Evolutionary conservation across 768 basidiomycete species (phyloP), one percentile per base, ranked within the genome.

Genomic region (Trametes coccinea): DNA sequence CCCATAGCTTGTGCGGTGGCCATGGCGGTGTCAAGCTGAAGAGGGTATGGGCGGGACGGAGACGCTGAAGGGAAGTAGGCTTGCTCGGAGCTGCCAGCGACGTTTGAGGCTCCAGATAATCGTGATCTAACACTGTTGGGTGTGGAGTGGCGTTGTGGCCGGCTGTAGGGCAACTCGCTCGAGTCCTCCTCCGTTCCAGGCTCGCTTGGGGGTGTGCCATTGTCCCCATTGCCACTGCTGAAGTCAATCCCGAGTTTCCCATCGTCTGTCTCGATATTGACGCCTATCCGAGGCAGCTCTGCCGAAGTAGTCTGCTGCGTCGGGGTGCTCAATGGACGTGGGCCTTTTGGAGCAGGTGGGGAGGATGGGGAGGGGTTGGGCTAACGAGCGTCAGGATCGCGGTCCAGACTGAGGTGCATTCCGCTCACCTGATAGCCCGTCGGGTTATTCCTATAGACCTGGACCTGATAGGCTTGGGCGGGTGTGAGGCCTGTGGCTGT

Each of bases 401-500:
- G 66, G 45, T 60, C n/a, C 61, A 62, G 40, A 56, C 65, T 51
- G 69, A 59, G 71, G 77, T 37, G 63, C 78, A 72, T 48, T 72
- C 71, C 10, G 76, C 79, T 46, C 41, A 65, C 62, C 29, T 68
- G 70, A 29, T 73, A 74, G 14, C 67, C 69, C 49, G 74, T 68
- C 44, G 80, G 75, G 59, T 72, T 78, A 67, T 79, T 83, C 60
- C 74, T 75, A 67, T 85, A 86, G 48, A 90, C 80, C 72, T 92
- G 89, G 7, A 86, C 84, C 69, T 91, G 92, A 75, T 92, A 92
- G 39, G 88, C 86, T 72, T 93, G 91, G 9, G 89, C 88, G 46
- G 89, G 85, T 3, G 89, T 89, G 53, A 91, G 80, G 3, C 84
- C 86, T 39, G 80, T 75, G 56, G 76, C 78, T 16, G 78, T 75